A percentile compares a stretch with the other conserved stretches of the same genome.
phyloP scores from a whole-genome alignment of 176 grass and related monocot species.

The Oropetium thomaeum region DNA sequence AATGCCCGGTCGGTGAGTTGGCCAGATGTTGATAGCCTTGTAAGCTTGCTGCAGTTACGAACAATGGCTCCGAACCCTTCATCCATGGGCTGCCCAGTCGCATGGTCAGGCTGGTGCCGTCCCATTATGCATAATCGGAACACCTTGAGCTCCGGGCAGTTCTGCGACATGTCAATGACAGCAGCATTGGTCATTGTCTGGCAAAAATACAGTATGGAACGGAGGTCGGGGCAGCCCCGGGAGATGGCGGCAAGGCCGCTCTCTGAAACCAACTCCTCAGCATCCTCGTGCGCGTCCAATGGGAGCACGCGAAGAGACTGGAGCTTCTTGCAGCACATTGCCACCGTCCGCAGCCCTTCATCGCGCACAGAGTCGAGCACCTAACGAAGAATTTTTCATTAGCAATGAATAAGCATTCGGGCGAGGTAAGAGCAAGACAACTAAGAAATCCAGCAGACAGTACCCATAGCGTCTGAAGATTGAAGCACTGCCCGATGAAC shows the following conservation, averaged over 20 bases:
- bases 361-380: conserved; percentile 83
- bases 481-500: conserved; percentile 67
- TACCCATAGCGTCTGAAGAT: conserved; percentile 87
- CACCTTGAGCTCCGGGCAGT: conserved; percentile 73
- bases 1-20: conserved; percentile 80
- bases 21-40: conserved; percentile 84
- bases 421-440: background rate
- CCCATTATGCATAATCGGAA: conserved; percentile 98
- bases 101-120: conserved; percentile 59
- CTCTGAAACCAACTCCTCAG: conserved; percentile 75
- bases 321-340: conserved; percentile 70
- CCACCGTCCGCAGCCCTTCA: conserved; percentile 61
- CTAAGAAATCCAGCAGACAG: background rate
- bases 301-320: conserved; percentile 77
- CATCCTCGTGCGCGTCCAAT: conserved; percentile 57
- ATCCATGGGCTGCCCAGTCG: conserved; percentile 70
- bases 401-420: background rate
- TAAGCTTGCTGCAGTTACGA: conserved; percentile 81
- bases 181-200: conserved; percentile 90
- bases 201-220: conserved; percentile 85
- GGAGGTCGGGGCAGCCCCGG: conserved; percentile 65
- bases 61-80: conserved; percentile 92
- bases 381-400: conserved; percentile 35
- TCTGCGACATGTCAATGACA: conserved; percentile 64
- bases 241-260: conserved; percentile 70